A percentile compares a stretch with the other conserved stretches of the same genome.
phyloP scores from a whole-genome alignment of 202 grass and related monocot genomes.

The Zoysia matrella region DNA sequence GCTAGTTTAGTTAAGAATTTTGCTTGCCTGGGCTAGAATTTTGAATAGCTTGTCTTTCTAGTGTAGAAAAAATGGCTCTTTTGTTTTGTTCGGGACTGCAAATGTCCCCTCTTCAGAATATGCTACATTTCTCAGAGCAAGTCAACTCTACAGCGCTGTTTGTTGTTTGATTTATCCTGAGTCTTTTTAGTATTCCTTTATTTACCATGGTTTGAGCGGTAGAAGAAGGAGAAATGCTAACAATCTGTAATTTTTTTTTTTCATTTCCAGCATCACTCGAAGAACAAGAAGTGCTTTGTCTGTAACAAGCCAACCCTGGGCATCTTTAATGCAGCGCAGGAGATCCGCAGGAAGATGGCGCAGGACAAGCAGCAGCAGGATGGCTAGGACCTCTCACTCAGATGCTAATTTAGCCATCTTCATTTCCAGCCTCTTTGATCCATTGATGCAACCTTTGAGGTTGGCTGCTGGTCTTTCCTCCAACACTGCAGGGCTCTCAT shows the following conservation, averaged over 20 bases:
- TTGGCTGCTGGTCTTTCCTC: too few species aligned
- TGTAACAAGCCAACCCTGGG: constrained; percentile 76
- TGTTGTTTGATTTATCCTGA: not conserved
- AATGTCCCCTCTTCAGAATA: not conserved
- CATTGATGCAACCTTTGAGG: too few species aligned
- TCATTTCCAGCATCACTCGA: constrained; percentile 68
- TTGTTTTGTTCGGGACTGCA: not conserved
- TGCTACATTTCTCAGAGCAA: not conserved
- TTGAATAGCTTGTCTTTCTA: too few species aligned
- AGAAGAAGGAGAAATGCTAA: not conserved
- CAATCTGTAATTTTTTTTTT: constrained; percentile 5
- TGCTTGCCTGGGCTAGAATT: not conserved
- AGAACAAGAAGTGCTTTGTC: constrained; percentile 82
- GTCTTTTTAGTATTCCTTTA: not conserved
- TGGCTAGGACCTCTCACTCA: not conserved
- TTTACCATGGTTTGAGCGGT: not conserved
- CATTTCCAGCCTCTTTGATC: too few species aligned
- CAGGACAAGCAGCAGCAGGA: constrained; percentile 59
- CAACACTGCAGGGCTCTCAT: too few species aligned
- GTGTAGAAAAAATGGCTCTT: not conserved
- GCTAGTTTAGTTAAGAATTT: too few species aligned
- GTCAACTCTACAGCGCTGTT: not conserved
- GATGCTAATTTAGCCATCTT: constrained; percentile 13
- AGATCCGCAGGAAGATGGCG: constrained; percentile 75
- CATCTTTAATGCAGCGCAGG: constrained; percentile 71